Percentiles rank a stretch among this genome's conserved stretches.
These are phyloP conservation scores for Naumovozyma baii DNA, from an alignment of 805 yeast genomes.

Conservation along the genomic window DNA sequence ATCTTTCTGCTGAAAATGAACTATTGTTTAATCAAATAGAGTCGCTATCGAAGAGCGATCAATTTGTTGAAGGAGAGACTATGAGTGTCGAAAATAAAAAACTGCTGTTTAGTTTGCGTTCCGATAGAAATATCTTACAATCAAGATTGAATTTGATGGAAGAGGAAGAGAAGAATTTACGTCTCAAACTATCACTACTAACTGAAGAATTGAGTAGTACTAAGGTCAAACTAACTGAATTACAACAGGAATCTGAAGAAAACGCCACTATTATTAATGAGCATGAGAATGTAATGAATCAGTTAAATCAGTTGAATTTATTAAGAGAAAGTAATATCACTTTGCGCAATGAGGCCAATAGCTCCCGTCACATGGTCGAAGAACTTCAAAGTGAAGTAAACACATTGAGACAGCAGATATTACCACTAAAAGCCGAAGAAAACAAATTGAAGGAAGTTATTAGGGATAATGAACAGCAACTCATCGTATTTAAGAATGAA, in stretches of 20 bases:
- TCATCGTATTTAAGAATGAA: conserved; percentile 42
- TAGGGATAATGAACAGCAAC: conserved; percentile 41
- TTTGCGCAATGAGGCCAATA: conserved; percentile 43
- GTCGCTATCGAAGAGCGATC: conserved; percentile 8
- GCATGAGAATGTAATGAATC: conserved; percentile 40
- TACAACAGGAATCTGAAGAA: conserved; percentile 29
- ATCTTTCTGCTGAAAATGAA: conserved; percentile 54
- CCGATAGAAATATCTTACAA: conserved; percentile 64
- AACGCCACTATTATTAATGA: conserved; percentile 23
- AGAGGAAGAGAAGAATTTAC: conserved; percentile 46
- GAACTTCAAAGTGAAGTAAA: conserved; percentile 35
- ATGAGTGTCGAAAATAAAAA: conserved; percentile 35
- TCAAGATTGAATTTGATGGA: conserved; percentile 43
- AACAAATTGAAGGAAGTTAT: conserved; percentile 33
- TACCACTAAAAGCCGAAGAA: conserved; percentile 38
- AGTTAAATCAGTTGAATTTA: conserved; percentile 51
- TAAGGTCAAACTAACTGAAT: conserved; percentile 37
- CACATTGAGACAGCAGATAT: conserved; percentile 28
- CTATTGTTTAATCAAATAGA: conserved; percentile 63
- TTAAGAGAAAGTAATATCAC: conserved; percentile 61
- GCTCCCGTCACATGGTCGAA: conserved; percentile 24
- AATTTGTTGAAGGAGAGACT: conserved; percentile 4
- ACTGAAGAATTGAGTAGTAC: conserved; percentile 34
- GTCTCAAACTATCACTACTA: conserved; percentile 40
- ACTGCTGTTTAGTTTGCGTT: conserved; percentile 52